Base-by-base conservation (phyloP, 208 protist genomes). In the Trypanosoma brucei region DNA sequence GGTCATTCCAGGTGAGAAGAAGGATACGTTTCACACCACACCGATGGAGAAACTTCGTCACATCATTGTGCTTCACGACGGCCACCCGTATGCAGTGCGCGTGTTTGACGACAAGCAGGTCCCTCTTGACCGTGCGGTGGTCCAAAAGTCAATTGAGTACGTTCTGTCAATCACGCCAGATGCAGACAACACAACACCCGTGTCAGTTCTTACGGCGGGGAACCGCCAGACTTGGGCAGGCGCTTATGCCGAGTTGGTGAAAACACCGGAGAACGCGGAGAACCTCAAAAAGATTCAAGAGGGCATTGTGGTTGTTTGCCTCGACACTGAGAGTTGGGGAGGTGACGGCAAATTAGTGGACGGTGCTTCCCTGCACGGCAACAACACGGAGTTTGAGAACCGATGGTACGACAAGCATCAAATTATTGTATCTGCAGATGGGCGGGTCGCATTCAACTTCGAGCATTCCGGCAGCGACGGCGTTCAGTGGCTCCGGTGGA, bases 371-470 rank as follows among this genome's bases (percentile, higher is more conserved):
- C 65, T 95, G 57, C 85, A 92, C 61, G 89, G 89, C 9, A 70
- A 77, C 50, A 62, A 65, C 51, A 76, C 89, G 51, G 89, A 95
- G 68, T 11, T 80, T 45, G 87, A 95, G 71, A 95, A 96, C 75
- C 84, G 91, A 49, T 96, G 91, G 86, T 96, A 92, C 70, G 91
- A 96, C 78, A 96, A 95, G 70, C 86, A 96, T 58, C 91, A 96
- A 75, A 55, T 95, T 46, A 92, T 95, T 68, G 80, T 96, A 52
- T 90, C 84, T 33, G 84, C 84, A 31, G 84, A 92, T 50, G 86
- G 91, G 36, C 78, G 84, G 33, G 78, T 88, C 9, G 88, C 86
- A 5, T 92, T 95, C 52, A 95, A 95, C 74, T 94, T 92, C 59
- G 91, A 96, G 75, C 55, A 88, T 14, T 78, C 87, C 11, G 68